These are phyloP conservation scores for Chimonanthus salicifolius DNA, from an alignment of 164 flowering plant species.

Conservation along the genomic window DNA sequence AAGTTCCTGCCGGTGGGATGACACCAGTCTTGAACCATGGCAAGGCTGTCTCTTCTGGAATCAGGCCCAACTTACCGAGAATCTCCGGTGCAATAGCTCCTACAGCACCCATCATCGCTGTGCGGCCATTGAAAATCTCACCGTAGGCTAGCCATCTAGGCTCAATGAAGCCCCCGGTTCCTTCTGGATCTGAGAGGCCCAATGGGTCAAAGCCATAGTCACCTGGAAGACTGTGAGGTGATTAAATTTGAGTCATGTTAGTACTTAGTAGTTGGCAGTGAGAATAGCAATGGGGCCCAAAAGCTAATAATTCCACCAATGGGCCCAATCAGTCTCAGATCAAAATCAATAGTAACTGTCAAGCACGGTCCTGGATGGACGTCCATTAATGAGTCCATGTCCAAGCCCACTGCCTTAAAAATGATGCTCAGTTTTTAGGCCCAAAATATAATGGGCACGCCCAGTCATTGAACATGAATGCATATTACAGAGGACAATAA, in stretches of 20 bases:
- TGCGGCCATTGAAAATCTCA: conserved; percentile 86
- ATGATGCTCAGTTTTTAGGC: no score
- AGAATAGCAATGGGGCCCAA: background rate
- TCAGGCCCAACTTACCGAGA: conserved; percentile 61
- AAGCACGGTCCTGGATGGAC: no score
- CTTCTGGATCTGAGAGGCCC: conserved; percentile 96
- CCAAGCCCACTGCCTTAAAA: no score
- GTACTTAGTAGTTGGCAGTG: background rate
- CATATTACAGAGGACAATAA: background rate
- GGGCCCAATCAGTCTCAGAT: no score
- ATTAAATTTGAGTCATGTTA: background rate
- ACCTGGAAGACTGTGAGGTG: conserved; percentile 67
- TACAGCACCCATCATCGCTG: conserved; percentile 77
- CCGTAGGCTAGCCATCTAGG: conserved; percentile 95
- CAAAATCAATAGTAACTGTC: no score
- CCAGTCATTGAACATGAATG: no score
- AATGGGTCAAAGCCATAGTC: conserved; percentile 93
- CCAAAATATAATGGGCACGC: no score
- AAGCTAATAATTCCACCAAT: no score
- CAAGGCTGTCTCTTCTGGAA: conserved; percentile 71
- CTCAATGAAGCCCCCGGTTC: conserved; percentile 92
- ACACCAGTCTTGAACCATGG: conserved; percentile 89
- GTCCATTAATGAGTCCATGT: no score
- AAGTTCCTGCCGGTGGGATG: conserved; percentile 78
- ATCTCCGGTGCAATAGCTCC: conserved; percentile 81